phyloP scores from a whole-genome alignment of 1,284 basidiomycete species.

The Trichosporon asahii region DNA sequence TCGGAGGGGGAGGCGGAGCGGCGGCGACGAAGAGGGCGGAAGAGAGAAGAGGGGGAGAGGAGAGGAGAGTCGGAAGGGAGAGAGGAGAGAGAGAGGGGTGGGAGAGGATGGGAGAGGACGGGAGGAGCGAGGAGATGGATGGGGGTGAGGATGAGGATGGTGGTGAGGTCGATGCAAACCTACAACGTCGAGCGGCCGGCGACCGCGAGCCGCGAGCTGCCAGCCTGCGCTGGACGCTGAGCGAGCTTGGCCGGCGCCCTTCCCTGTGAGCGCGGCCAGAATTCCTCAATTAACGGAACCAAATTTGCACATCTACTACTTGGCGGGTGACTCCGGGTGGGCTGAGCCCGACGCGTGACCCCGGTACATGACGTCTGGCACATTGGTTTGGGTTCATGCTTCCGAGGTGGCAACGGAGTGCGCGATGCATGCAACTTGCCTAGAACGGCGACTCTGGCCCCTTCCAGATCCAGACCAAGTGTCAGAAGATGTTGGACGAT shows the following conservation, averaged over 20 bases:
- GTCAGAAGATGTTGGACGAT: background rate
- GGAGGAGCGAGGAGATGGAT: constrained; percentile 13
- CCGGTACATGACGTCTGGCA: background rate
- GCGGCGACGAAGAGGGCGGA: constrained; percentile 18
- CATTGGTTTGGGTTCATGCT: background rate
- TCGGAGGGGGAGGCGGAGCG: constrained; percentile 19
- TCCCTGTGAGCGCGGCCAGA: background rate
- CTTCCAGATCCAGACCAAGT: background rate
- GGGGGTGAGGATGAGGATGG: constrained; percentile 18
- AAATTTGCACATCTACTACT: background rate
- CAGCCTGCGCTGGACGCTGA: background rate
- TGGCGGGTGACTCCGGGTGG: background rate
- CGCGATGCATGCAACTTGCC: background rate
- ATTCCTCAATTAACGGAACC: background rate
- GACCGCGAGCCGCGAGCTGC: background rate
- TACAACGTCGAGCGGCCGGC: background rate
- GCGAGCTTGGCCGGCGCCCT: background rate
- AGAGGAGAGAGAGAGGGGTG: constrained; percentile 26
- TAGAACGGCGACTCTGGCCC: background rate
- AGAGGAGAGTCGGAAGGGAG: constrained; percentile 19
- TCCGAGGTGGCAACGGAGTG: background rate
- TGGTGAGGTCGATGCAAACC: constrained; percentile 10
- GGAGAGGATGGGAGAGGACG: constrained; percentile 16
- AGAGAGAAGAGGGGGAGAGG: constrained; percentile 13
- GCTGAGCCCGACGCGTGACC: background rate